phyloP scores from a whole-genome alignment of 495 filamentous ascomycete species.

The Penicillium verhagenii region DNA sequence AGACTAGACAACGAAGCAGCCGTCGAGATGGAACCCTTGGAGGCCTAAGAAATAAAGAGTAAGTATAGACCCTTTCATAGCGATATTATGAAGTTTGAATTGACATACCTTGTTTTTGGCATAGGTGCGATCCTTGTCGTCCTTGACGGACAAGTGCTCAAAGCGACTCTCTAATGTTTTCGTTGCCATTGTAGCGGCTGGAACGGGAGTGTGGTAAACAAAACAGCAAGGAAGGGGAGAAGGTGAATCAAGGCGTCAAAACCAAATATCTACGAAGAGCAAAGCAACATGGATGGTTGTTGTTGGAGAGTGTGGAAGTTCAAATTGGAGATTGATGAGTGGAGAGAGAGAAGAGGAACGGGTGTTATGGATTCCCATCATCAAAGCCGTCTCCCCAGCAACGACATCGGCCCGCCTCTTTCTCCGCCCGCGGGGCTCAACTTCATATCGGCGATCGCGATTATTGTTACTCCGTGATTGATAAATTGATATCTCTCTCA shows the following conservation, averaged over 20 bases:
- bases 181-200: constrained; percentile 47
- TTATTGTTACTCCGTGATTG: constrained; percentile 3
- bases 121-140: constrained; percentile 63
- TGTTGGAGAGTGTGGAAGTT: not conserved
- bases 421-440: constrained; percentile 41
- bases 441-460: constrained; percentile 16
- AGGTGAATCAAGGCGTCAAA: not conserved
- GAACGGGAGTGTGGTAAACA: not conserved
- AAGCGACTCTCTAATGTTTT: constrained; percentile 74
- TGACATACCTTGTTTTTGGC: constrained; percentile 67
- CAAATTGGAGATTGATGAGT: constrained; percentile 13
- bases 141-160: constrained; percentile 77
- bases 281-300: not conserved
- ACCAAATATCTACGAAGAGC: not conserved
- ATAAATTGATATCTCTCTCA: constrained; percentile 7
- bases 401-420: constrained; percentile 40
- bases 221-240: not conserved
- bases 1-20: constrained; percentile 53
- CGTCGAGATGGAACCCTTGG: constrained; percentile 47
- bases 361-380: constrained; percentile 31
- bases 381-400: constrained; percentile 37
- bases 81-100: too few relatives aligned
- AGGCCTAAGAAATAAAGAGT: too few relatives aligned
- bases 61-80: too few relatives aligned
- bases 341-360: constrained; percentile 18